Percentiles rank a stretch among this genome's conserved stretches.
Conservation (phyloP, 1,284 basidiomycete genomes). For the Fistulina hepatica region DNA sequence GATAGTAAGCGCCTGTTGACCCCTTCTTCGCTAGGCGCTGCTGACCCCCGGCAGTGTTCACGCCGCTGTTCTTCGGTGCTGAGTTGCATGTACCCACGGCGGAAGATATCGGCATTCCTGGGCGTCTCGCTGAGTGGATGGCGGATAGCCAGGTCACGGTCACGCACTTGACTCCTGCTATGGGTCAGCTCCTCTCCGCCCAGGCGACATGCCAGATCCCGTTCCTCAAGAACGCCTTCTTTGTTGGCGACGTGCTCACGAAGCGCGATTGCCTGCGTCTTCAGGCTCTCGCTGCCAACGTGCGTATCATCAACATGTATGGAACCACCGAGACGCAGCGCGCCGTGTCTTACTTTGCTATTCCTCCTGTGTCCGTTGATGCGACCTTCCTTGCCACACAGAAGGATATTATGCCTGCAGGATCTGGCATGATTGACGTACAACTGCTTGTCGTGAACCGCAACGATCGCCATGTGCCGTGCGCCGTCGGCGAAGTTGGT, state of each 20-base stretch:
- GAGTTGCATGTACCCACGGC: conserved; percentile 93
- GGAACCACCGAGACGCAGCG: conserved; percentile 99
- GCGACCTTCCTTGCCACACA: conserved; percentile 87
- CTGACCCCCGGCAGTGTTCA: conserved; percentile 66
- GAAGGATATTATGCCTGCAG: conserved; percentile 98
- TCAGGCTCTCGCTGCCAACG: conserved; percentile 88
- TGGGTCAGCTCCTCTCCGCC: conserved; percentile 97
- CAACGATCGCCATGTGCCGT: conserved; percentile 79
- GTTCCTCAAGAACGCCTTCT: conserved; percentile 86
- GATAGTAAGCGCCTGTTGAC: conserved; percentile 71
- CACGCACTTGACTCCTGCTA: conserved; percentile 95
- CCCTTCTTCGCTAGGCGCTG: neutral
- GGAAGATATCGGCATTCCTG: conserved; percentile 96
- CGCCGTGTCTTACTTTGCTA: conserved; percentile 95
- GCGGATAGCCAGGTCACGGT: conserved; percentile 81
- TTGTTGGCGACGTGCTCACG: conserved; percentile 98
- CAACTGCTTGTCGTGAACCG: conserved; percentile 97
- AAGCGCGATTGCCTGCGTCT: conserved; percentile 96
- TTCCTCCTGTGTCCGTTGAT: conserved; percentile 79
- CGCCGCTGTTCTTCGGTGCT: conserved; percentile 95
- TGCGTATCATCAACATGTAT: conserved; percentile 98
- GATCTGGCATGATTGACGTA: conserved; percentile 96
- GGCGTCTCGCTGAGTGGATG: conserved; percentile 98
- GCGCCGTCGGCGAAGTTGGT: conserved; percentile 93
- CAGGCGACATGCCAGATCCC: conserved; percentile 89